These are phyloP conservation scores for Chaetomium sp. DNA, from an alignment of 2,329 filamentous ascomycete species.

Conservation along the genomic window DNA sequence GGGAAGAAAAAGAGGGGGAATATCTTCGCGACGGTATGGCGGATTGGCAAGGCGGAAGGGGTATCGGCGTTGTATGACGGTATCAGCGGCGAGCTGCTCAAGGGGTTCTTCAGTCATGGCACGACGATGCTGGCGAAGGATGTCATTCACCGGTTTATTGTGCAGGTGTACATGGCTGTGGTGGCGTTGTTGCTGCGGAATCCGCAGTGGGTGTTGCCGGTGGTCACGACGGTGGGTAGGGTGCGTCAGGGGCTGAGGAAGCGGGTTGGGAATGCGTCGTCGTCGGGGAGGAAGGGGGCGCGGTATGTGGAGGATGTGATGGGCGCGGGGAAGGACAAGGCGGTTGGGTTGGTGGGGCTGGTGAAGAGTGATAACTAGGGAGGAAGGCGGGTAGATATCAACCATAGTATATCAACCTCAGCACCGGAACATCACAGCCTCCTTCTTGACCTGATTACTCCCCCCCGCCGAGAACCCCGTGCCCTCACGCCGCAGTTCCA, in stretches of 20 bases:
- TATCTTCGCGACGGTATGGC: slow-evolving; percentile 57
- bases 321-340: background rate
- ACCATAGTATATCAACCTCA: background rate
- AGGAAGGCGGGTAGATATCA: background rate
- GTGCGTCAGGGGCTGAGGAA: background rate
- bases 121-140: slow-evolving; percentile 86
- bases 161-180: slow-evolving; percentile 63
- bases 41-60: slow-evolving; percentile 58
- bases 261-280: slow-evolving; percentile 3
- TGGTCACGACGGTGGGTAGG: slow-evolving; percentile 13
- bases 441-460: slow-evolving; percentile 70
- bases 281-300: background rate
- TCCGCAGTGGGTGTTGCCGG: slow-evolving; percentile 36
- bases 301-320: slow-evolving; percentile 1
- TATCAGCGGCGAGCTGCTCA: slow-evolving; percentile 67
- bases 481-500: slow-evolving; percentile 77
- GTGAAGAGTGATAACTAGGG: background rate
- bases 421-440: slow-evolving; percentile 49
- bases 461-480: slow-evolving; percentile 92
- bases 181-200: slow-evolving; percentile 41
- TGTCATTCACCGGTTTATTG: slow-evolving; percentile 62
- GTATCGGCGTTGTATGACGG: slow-evolving; percentile 66
- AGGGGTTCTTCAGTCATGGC: slow-evolving; percentile 80
- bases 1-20: slow-evolving; percentile 34
- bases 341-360: background rate